Base-by-base conservation (phyloP, 2,329 filamentous ascomycete species). In the Paraphaeosphaeria minitans region DNA sequence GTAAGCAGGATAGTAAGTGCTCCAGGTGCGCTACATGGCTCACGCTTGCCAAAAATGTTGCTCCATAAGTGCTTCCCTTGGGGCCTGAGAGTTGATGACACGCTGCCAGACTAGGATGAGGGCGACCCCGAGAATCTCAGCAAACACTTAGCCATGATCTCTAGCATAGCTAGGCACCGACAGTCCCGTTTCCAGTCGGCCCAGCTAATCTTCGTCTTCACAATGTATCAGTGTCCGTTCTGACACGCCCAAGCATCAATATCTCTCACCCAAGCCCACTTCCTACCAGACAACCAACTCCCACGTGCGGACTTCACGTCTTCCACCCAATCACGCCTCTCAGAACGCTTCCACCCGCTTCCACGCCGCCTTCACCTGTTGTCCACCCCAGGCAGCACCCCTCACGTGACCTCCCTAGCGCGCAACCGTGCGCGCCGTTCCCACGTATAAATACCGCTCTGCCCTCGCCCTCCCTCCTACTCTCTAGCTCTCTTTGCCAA, bases 401-500 rank as follows among this genome's bases (percentile, higher is more conserved):
- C 41, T 22, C 41, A 43, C 41, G 41, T 43, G 41, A 43, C 41
- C 8, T 4, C 19, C 9, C 41, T 43, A 43, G 41, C 41, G 41
- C 41, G 19, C 7, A 19, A 9, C 41, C n/a, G 41, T 43, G 41
- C 41, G 4, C 19, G 19, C 9, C 19, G 7, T 5, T 9, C n/a
- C 24, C 24, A 22, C n/a, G 22, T 47, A 47, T 47, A 47, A 29
- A 47, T 31, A 47, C 22, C 43, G 22, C 13, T 4, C 43, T 13
- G 4, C 43, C 22, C 43, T 47, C 43, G 22, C 22, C 27, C 43
- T 47, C 43, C 6, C 16, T 47, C 43, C 43, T 47, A 24, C 27
- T 47, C 43, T n/a, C 43, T n/a, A 48, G 46, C 46, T 48, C 46
- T 48, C 46, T 48, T 48, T 48, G 46, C 46, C 46, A 14, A 33